Base-by-base conservation (phyloP, 257 asterid genomes). In the Solanum pinnatisectum region DNA sequence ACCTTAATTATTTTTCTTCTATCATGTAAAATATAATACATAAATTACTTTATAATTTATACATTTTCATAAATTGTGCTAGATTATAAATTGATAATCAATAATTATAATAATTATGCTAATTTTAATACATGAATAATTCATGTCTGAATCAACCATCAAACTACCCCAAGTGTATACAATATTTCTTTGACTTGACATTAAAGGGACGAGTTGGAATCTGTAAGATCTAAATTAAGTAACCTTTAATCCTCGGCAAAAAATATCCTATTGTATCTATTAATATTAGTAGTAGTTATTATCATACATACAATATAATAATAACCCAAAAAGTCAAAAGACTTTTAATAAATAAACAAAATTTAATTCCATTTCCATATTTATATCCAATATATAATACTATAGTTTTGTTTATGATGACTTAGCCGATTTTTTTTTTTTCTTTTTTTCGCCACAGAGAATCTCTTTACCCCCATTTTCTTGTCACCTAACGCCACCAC, bases 401-500 rank as follows among this genome's bases (percentile, higher is more conserved):
- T 74, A 78, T 23, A 23, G 56, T 78, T 77, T 39, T 40, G 40
- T 77, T 23, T 40, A 77, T 77, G 84, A 40, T 22, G 46, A 52
- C 52, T 3, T 12, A 13, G 23, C n/a, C 8, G 14, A 40, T 40
- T 77, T 8, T 74, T 74, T 37, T 12, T 39, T 70, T 8, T 9
- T 74, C 5, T 5, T 6, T 12, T 10, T 65, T n/a, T 10, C 68
- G 10, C 46, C 83, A 20, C n/a, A 52, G 44, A 46, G 83, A 76
- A 85, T 68, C 84, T 88, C 37, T 63, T 86, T 88, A 60, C 93
- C 36, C 92, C n/a, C 36, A 77, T 78, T 78, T 68, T 74, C 90
- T 92, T 89, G 94, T 89, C 92, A 87, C 96, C 95, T 42, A 92
- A 76, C 92, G 87, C 91, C 90, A 81, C 91, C 89, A 87, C 27